phyloP scores from a whole-genome alignment of 495 filamentous ascomycete genomes.

The Pyrenopolyporus hunteri region DNA sequence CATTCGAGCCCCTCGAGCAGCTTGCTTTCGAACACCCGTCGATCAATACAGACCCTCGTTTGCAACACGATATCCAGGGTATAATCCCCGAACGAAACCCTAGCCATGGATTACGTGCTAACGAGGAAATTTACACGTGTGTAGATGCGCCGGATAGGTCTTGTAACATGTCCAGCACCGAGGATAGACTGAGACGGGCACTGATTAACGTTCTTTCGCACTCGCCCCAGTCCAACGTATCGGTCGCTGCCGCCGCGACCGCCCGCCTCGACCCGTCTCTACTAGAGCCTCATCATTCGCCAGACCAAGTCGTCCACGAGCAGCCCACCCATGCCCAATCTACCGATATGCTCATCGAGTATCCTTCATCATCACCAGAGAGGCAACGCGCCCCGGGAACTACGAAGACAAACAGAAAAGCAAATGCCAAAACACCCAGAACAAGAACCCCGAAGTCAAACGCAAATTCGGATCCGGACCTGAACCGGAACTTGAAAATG shows the following conservation, averaged over 20 bases:
- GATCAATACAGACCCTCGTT: slow-evolving; percentile 44
- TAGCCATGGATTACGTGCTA: background rate
- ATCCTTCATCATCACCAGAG: slow-evolving; percentile 27
- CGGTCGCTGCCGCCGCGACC: slow-evolving; percentile 56
- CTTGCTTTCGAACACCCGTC: slow-evolving; percentile 56
- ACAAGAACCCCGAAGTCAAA: no score
- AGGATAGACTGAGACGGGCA: slow-evolving; percentile 47
- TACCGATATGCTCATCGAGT: slow-evolving; percentile 39
- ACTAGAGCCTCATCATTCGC: slow-evolving; percentile 56
- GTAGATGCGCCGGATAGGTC: slow-evolving; percentile 6
- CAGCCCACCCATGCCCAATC: slow-evolving; percentile 4
- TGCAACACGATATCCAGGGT: slow-evolving; percentile 46
- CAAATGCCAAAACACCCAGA: no score
- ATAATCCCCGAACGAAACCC: background rate
- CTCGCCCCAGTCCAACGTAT: slow-evolving; percentile 44
- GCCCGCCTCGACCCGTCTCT: slow-evolving; percentile 54
- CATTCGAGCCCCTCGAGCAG: slow-evolving; percentile 58
- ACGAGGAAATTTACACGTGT: slow-evolving; percentile 5
- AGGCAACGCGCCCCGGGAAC: slow-evolving; percentile 2
- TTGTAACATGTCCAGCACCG: slow-evolving; percentile 26
- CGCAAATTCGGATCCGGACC: no score
- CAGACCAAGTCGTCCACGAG: slow-evolving; percentile 44
- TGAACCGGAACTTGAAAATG: no score
- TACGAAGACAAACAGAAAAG: no score
- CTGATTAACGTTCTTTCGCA: slow-evolving; percentile 30